Evolutionary conservation across 2,329 filamentous ascomycete species (phyloP).

Genomic region (Colletotrichum sojae): DNA sequence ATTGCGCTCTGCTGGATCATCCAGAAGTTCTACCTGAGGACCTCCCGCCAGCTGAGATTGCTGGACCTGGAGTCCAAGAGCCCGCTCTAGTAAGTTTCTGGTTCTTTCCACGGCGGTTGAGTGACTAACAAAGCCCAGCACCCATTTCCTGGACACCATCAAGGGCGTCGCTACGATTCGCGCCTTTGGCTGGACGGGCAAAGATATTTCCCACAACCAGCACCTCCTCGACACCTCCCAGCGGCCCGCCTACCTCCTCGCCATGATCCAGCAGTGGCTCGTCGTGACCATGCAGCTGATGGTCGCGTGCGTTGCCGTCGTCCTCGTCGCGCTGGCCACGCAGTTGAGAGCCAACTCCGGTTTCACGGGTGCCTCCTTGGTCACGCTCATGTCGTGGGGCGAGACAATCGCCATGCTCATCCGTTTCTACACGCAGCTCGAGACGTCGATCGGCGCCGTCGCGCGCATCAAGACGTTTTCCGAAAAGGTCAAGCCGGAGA

Average conservation of each 20-base stretch:
- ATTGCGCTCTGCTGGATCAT: conserved; percentile 59
- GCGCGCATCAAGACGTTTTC: conserved; percentile 43
- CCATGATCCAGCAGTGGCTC: conserved; percentile 69
- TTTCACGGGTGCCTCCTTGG: conserved; percentile 52
- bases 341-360: conserved; percentile 50
- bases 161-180: conserved; percentile 66
- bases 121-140: conserved; percentile 41
- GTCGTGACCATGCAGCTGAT: conserved; percentile 63
- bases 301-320: conserved; percentile 60
- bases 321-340: conserved; percentile 64
- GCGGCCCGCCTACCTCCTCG: conserved; percentile 67
- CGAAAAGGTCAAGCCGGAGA: conserved; percentile 39
- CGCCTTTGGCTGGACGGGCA: conserved; percentile 66
- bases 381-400: conserved; percentile 53
- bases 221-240: conserved; percentile 65
- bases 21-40: conserved; percentile 69
- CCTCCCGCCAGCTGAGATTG: conserved; percentile 68
- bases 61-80: conserved; percentile 71
- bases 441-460: conserved; percentile 44
- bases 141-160: conserved; percentile 66
- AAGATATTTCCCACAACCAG: conserved; percentile 59
- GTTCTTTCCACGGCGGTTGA: neutral
- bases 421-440: conserved; percentile 47
- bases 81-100: conserved; percentile 62
- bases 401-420: conserved; percentile 47